Evolutionary conservation across 1,139 yeast genomes (phyloP).

Genomic region (Candida pseudocylindracea): DNA sequence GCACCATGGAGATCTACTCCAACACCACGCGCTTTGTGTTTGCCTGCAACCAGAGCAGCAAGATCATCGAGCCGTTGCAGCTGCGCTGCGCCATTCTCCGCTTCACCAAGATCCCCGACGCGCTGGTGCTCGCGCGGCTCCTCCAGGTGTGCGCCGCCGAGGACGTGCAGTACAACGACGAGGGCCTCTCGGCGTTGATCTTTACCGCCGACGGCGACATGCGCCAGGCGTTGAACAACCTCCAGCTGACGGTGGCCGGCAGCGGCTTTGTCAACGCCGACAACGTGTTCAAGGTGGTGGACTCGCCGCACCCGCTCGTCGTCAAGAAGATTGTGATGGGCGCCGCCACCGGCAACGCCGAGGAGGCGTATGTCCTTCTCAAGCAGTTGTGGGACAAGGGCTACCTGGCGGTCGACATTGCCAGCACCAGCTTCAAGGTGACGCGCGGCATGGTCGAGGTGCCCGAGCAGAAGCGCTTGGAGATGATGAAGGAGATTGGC

Average conservation of each 20-base stretch:
- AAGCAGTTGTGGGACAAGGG: constrained; percentile 72
- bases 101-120: constrained; percentile 62
- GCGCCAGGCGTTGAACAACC: constrained; percentile 92
- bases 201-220: constrained; percentile 97
- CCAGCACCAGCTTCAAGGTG: constrained; percentile 76
- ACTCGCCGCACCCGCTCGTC: constrained; percentile 86
- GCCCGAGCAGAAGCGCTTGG: constrained; percentile 45
- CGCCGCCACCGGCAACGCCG: constrained; percentile 29
- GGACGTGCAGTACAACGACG: constrained; percentile 59
- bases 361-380: constrained; percentile 44
- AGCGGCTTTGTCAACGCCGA: constrained; percentile 77
- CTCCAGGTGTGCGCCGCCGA: constrained; percentile 53
- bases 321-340: constrained; percentile 43
- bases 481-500: constrained; percentile 69
- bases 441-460: constrained; percentile 53
- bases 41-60: constrained; percentile 88
- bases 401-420: constrained; percentile 82
- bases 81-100: constrained; percentile 91
- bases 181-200: constrained; percentile 84
- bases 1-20: constrained; percentile 94
- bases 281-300: constrained; percentile 88
- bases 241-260: constrained; percentile 89
- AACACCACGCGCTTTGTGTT: constrained; percentile 92
- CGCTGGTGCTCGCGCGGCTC: constrained; percentile 60
- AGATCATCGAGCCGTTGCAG: constrained; percentile 91